Base-by-base conservation (phyloP, 768 basidiomycete species). In the Psilocybe subaeruginosa region DNA sequence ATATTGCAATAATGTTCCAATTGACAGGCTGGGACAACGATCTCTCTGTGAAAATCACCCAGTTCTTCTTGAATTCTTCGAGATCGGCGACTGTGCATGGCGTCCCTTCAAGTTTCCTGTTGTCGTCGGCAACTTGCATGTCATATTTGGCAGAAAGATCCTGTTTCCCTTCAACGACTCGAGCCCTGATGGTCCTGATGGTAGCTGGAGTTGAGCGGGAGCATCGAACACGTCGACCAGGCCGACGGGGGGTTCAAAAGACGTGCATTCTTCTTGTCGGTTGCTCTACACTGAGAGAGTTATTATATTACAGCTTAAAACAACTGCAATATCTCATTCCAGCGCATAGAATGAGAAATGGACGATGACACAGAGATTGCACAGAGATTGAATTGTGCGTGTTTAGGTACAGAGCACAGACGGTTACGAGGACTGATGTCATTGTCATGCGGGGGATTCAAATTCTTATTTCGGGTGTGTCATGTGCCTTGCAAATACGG, bases 1-100 rank as follows among this genome's bases (percentile, higher is more conserved):
- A 88, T 83, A 64, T 88, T 87, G 72, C 76, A 60, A 88, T 83
- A 64, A 87, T 87, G 72, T 77, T 85, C 86, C 86, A 88, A 64
- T 87, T 81, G 37, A 76, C 29, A 16, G 87, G 74, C 66, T 87
- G 85, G 7, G 83, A 84, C 11, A 89, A 74, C 2, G 85, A 84
- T 2, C 83, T 82, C 66, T 89, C 86, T 11, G 81, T 82, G 70
- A 89, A 89, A 45, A 88, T 76, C 8, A 79, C 59, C 86, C 86
- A 89, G 66, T 86, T 87, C 73, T 80, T 82, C 74, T 81, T 82
- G 77, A 87, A 89, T 53, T 84, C 82, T n/a, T 86, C 86, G 11
- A 86, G 68, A 63, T 73, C 74, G 1, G 73, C 64, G 12, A 82
- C 83, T 74, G 83, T 85, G 49, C 77, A 73, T 1, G 82, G 80